Conservation (phyloP, 306 rosid genomes). For the Castanopsis chinensis region DNA sequence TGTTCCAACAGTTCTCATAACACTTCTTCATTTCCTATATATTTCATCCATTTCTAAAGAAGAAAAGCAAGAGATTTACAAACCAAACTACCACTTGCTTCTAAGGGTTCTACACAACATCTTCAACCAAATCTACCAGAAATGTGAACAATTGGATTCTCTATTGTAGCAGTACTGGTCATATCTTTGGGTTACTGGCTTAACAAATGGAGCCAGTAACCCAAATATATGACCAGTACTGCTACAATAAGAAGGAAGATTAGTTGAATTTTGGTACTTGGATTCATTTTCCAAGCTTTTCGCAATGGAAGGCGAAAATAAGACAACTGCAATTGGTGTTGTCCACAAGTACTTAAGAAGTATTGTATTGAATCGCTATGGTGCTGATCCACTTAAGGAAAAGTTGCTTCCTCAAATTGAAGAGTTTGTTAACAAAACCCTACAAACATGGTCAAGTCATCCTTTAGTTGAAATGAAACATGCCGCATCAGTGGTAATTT, state of each 20-base stretch:
- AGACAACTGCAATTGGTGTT: not conserved
- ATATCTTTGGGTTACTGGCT: conserved; percentile 6
- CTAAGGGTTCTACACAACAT: not conserved
- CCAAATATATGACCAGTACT: too few relatives aligned
- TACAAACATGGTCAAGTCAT: conserved; percentile 30
- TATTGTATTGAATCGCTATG: conserved; percentile 28
- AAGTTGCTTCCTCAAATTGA: conserved; percentile 32
- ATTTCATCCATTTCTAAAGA: too few relatives aligned
- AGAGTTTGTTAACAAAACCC: conserved; percentile 4
- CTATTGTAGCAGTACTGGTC: not conserved
- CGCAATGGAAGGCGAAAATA: conserved; percentile 16
- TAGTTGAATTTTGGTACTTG: too few relatives aligned
- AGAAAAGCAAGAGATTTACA: too few relatives aligned
- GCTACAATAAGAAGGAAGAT: not conserved
- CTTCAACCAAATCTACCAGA: not conserved
- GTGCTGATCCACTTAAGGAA: conserved; percentile 30
- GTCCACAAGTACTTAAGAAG: conserved; percentile 38
- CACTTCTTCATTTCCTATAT: too few relatives aligned
- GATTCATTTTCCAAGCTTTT: conserved; percentile 6
- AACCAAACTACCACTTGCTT: too few relatives aligned
- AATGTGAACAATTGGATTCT: conserved; percentile 13
- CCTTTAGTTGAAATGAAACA: conserved; percentile 35
- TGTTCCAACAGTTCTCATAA: too few relatives aligned
- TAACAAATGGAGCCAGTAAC: conserved; percentile 28
- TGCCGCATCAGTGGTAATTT: conserved; percentile 24